These are phyloP conservation scores for Penicillium hesseltinei DNA, from an alignment of 2,329 filamentous ascomycete genomes.

Conservation along the genomic window DNA sequence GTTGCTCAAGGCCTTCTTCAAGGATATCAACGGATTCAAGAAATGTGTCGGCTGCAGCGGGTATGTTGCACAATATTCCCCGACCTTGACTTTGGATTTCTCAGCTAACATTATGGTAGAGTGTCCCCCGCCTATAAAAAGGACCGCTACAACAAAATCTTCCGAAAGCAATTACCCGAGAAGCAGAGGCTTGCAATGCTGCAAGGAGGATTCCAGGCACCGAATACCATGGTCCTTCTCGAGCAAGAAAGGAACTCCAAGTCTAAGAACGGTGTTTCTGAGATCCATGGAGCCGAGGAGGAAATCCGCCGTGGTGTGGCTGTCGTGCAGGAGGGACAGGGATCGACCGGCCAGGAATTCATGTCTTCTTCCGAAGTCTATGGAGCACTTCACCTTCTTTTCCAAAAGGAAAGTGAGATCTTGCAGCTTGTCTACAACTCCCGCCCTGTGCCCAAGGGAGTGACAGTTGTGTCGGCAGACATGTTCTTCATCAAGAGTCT, in stretches of 20 bases:
- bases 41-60: slow-evolving; percentile 66
- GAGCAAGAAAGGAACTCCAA: slow-evolving; percentile 45
- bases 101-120: slow-evolving; percentile 44
- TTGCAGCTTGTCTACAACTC: slow-evolving; percentile 82
- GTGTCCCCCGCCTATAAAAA: slow-evolving; percentile 83
- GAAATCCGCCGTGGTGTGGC: slow-evolving; percentile 55
- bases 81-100: slow-evolving; percentile 4
- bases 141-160: slow-evolving; percentile 89
- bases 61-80: slow-evolving; percentile 32
- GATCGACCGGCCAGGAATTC: slow-evolving; percentile 63
- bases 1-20: slow-evolving; percentile 78
- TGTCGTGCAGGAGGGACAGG: slow-evolving; percentile 28
- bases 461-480: slow-evolving; percentile 64
- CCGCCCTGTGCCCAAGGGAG: slow-evolving; percentile 60
- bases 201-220: slow-evolving; percentile 63
- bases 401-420: slow-evolving; percentile 82
- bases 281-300: slow-evolving; percentile 57
- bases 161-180: slow-evolving; percentile 71
- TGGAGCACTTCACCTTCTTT: slow-evolving; percentile 73
- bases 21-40: slow-evolving; percentile 66
- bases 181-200: slow-evolving; percentile 80
- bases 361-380: slow-evolving; percentile 81
- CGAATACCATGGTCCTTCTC: slow-evolving; percentile 67
- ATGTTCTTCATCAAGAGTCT: slow-evolving; percentile 93
- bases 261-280: slow-evolving; percentile 41